Evolutionary conservation across 2,329 filamentous ascomycete species (phyloP), one percentile per base, ranked within the genome.

Genomic region (Colletotrichum scovillei): DNA sequence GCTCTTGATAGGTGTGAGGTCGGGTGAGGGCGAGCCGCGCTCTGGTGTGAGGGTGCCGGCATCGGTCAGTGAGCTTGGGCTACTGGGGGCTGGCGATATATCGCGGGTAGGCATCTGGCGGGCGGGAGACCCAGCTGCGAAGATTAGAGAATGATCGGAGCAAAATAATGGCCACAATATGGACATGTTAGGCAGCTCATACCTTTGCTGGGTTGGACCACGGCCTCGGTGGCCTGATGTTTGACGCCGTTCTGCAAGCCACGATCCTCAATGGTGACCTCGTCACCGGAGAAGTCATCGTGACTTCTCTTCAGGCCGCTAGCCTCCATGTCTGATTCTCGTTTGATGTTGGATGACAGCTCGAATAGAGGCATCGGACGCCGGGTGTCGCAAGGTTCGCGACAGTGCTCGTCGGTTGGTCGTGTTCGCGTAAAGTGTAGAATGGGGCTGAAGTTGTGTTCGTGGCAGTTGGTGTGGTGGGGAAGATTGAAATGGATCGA

Each of bases 291-390:
- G 73, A 83, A 88, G 38, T 88, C 85, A 53, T 86, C 82, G 75
- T 88, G 86, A 55, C 80, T 84, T 72, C 86, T 81, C 78, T 89
- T 89, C 64, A 84, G 82, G 60, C 81, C 80, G 32, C 79, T 80
- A 24, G 79, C 76, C 63, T 87, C 85, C 28, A 82, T 79, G 77
- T 87, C 85, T 32, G 53, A 35, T 22, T 55, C 46, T 63, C 66
- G 60, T 78, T 85, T 83, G 35, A 87, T 82, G 74, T 89, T 89
- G 14, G 83, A 79, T 22, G 87, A 86, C 78, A 88, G 82, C 66
- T 84, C 81, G 57, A 84, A 80, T 30, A 89, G 81, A 78, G 88
- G 84, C 87, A 89, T 89, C 73, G 79, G 74, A 69, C 9, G 28
- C 22, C 24, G 5, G 30, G 30, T 42, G 72, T 22, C 67, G 72